Evolutionary conservation across 495 filamentous ascomycete species (phyloP).

Genomic region (Chlorociboria aeruginascens): DNA sequence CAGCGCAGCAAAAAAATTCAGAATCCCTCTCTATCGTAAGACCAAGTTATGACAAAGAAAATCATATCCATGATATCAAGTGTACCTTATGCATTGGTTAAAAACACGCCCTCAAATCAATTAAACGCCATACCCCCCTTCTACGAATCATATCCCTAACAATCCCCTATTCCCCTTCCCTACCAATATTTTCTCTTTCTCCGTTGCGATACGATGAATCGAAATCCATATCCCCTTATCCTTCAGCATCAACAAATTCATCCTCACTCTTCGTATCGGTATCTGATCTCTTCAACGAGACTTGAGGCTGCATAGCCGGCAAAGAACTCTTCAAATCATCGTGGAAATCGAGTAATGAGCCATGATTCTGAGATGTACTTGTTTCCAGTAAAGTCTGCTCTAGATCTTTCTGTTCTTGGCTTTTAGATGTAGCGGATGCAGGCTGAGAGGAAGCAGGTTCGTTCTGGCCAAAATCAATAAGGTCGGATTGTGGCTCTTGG

Average conservation of each 20-base stretch:
- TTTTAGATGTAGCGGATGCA: constrained; percentile 5
- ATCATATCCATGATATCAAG: no score
- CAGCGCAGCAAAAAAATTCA: no score
- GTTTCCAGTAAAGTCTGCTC: constrained; percentile 29
- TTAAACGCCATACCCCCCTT: background rate
- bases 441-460: constrained; percentile 13
- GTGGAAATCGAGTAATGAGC: constrained; percentile 37
- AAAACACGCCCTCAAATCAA: background rate
- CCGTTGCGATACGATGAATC: no score
- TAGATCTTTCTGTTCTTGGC: constrained; percentile 25
- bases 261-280: constrained; percentile 37
- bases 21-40: no score
- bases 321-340: constrained; percentile 34
- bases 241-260: constrained; percentile 47
- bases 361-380: constrained; percentile 19
- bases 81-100: no score
- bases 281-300: constrained; percentile 22
- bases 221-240: constrained; percentile 6
- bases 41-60: no score
- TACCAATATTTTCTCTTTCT: constrained; percentile 4
- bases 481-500: constrained; percentile 16
- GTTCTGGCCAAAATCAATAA: constrained; percentile 36
- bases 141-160: background rate
- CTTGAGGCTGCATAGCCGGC: constrained; percentile 13
- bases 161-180: constrained; percentile 8